A percentile compares a stretch with the other conserved stretches of the same genome.
phyloP scores from a whole-genome alignment of 176 grass and related monocot species.

The Oryza rufipogon region DNA sequence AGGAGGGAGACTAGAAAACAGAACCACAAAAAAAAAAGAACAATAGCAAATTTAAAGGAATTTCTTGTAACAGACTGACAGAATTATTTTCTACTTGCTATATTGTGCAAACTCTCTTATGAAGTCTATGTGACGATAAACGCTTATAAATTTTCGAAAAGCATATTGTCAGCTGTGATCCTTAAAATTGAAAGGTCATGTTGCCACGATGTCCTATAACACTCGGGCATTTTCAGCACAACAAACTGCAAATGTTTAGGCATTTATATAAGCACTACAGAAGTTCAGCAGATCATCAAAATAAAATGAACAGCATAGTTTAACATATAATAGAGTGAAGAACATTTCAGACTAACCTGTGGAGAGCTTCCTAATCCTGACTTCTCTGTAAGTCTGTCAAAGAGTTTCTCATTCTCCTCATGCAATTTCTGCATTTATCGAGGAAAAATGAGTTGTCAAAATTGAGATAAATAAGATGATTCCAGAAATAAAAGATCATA shows the following conservation, averaged over 20 bases:
- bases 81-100: slow-evolving; percentile 7
- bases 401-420: slow-evolving; percentile 96
- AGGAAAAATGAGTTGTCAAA: slow-evolving; percentile 20
- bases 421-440: slow-evolving; percentile 86
- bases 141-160: slow-evolving; percentile 21
- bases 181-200: slow-evolving; percentile 17
- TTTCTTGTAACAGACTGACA: neutral
- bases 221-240: neutral
- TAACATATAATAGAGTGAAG: slow-evolving; percentile 25
- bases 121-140: neutral
- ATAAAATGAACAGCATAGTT: slow-evolving; percentile 19
- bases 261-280: slow-evolving; percentile 23
- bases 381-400: slow-evolving; percentile 86
- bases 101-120: slow-evolving; percentile 8
- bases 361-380: slow-evolving; percentile 64
- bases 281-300: slow-evolving; percentile 10
- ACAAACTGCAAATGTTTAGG: neutral
- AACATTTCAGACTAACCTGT: slow-evolving; percentile 54
- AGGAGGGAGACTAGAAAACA: slow-evolving; percentile 2
- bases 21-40: neutral
- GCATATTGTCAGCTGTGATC: slow-evolving; percentile 17
- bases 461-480: slow-evolving; percentile 35
- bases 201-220: neutral
- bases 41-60: neutral
- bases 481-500: slow-evolving; percentile 3